phyloP scores from a whole-genome alignment of 2,329 filamentous ascomycete species.

The Zymoseptoria crescenta region DNA sequence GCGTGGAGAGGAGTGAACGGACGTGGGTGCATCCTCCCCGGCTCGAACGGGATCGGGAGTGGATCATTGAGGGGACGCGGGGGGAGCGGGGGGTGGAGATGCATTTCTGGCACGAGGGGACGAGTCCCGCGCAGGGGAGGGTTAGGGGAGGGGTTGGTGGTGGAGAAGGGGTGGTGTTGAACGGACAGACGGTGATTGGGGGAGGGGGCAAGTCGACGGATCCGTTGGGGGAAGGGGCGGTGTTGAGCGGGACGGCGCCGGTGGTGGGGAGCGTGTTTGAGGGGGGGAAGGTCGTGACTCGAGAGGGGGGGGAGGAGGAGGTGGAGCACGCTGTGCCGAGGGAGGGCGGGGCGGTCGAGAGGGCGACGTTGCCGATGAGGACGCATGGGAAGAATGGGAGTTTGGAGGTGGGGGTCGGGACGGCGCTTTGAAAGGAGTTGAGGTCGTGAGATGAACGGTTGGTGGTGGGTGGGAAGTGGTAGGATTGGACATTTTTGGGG shows the following conservation, averaged over 20 bases:
- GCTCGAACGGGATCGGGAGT: conserved; percentile 28
- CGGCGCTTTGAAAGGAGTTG: neutral
- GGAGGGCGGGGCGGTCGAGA: neutral
- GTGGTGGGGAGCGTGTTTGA: neutral
- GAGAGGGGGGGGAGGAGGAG: neutral
- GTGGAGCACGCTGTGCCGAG: neutral
- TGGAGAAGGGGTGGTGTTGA: too few species aligned
- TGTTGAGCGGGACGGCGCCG: neutral
- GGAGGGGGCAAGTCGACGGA: neutral
- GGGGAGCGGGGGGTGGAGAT: neutral
- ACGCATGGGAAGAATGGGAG: neutral
- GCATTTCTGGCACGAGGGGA: neutral
- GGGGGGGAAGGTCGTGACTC: neutral
- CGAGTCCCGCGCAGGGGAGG: neutral
- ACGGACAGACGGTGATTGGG: neutral
- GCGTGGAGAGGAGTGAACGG: conserved; percentile 36
- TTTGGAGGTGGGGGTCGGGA: neutral
- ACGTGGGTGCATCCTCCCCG: conserved; percentile 41
- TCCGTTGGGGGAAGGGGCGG: neutral
- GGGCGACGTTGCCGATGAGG: neutral
- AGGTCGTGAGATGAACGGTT: too few species aligned
- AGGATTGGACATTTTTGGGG: too few species aligned
- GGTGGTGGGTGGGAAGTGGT: too few species aligned
- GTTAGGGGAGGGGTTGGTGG: too few species aligned
- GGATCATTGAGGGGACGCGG: conserved; percentile 19